These are phyloP conservation scores for Hordeum pubiflorum DNA, from an alignment of 202 grass and related monocot species.

Conservation along the genomic window DNA sequence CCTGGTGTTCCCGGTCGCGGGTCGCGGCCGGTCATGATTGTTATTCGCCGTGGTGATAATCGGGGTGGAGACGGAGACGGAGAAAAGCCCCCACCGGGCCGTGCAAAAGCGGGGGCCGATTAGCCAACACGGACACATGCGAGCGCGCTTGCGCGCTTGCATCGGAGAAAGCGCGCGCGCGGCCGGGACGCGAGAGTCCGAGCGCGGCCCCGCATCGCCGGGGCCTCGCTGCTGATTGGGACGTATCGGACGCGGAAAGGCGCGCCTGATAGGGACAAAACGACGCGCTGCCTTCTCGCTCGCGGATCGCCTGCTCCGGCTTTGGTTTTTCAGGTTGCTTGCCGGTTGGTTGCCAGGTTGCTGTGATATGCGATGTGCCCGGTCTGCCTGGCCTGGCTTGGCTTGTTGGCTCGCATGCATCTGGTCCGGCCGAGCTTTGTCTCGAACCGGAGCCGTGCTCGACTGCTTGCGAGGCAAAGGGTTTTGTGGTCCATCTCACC, in stretches of 20 bases:
- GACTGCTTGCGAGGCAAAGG: not conserved
- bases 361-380: too few relatives aligned
- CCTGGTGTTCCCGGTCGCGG: not conserved
- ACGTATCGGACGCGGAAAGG: constrained; percentile 34
- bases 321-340: not conserved
- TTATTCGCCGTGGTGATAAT: not conserved
- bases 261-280: constrained; percentile 39
- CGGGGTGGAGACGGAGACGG: not conserved
- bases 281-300: not conserved
- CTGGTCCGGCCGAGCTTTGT: not conserved
- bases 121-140: constrained; percentile 3
- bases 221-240: not conserved
- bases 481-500: not conserved
- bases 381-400: not conserved
- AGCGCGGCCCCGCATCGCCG: not conserved
- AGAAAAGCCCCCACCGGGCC: not conserved
- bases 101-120: not conserved
- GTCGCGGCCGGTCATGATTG: constrained; percentile 26
- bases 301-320: not conserved
- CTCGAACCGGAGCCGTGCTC: too few relatives aligned
- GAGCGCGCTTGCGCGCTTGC: constrained; percentile 2
- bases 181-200: not conserved
- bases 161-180: not conserved
- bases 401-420: not conserved
- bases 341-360: not conserved